Percentiles rank a stretch among this genome's conserved stretches.
Evolutionary conservation across 208 protist genomes (phyloP).

Genomic region (Crithidia thermophila): DNA sequence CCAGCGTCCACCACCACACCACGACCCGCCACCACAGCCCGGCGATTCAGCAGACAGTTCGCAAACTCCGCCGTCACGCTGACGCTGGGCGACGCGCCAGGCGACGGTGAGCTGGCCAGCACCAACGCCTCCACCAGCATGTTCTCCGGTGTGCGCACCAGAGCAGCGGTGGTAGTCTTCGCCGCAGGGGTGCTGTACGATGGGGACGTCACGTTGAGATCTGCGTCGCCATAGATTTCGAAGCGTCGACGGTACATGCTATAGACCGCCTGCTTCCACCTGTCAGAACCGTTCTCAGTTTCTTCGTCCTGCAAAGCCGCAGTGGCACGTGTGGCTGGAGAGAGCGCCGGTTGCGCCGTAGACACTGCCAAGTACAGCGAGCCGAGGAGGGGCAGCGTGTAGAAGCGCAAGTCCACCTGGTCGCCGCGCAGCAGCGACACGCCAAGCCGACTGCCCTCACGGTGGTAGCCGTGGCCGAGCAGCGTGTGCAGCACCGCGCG

Average conservation of each 20-base stretch:
- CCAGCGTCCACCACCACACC: conserved; percentile 37
- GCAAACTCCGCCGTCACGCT: conserved; percentile 26
- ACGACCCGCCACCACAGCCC: conserved; percentile 16
- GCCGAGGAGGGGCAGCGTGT: conserved; percentile 59
- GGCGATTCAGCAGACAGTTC: conserved; percentile 32
- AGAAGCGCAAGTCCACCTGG: conserved; percentile 76
- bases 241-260: conserved; percentile 30
- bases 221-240: conserved; percentile 28
- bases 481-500: conserved; percentile 42
- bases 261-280: conserved; percentile 29
- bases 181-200: not conserved
- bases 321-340: not conserved
- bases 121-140: conserved; percentile 29
- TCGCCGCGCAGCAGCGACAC: conserved; percentile 40
- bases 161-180: conserved; percentile 1
- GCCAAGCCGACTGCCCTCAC: conserved; percentile 38
- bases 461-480: conserved; percentile 53
- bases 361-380: conserved; percentile 63
- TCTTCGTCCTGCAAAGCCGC: not conserved
- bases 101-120: conserved; percentile 16
- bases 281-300: conserved; percentile 1
- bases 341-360: not conserved
- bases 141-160: conserved; percentile 21
- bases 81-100: not conserved
- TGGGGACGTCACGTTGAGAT: conserved; percentile 10